Percentiles rank a stretch among this genome's conserved stretches.
Evolutionary conservation across 2,329 filamentous ascomycete species (phyloP).

Genomic region (Alternaria sp.): DNA sequence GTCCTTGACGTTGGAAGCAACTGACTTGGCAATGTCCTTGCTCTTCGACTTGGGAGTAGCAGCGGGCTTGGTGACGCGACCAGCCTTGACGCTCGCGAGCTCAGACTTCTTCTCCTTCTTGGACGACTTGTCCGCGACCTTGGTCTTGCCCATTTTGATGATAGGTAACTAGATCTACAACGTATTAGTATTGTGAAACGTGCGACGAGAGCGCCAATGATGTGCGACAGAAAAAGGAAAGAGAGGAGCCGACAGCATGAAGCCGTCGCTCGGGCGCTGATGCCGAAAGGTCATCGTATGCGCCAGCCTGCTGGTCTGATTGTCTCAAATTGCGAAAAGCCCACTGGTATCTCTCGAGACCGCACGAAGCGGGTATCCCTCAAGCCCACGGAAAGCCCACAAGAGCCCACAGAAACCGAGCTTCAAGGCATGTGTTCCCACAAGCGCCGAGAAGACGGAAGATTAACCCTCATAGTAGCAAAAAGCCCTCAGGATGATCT

Average conservation of each 20-base stretch:
- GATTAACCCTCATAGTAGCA: conserved; percentile 50
- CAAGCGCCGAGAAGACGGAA: conserved; percentile 57
- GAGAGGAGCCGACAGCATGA: conserved; percentile 29
- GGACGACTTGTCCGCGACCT: conserved; percentile 40
- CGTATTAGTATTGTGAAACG: conserved; percentile 38
- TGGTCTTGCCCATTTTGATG: conserved; percentile 48
- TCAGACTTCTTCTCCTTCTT: conserved; percentile 67
- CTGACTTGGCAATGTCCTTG: conserved; percentile 69
- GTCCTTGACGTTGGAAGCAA: conserved; percentile 50
- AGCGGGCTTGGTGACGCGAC: conserved; percentile 70
- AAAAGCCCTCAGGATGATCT: conserved; percentile 49
- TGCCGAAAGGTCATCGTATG: conserved; percentile 21
- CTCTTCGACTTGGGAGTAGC: conserved; percentile 70
- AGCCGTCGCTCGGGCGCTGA: conserved; percentile 34
- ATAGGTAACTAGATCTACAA: conserved; percentile 36
- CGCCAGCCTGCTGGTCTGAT: conserved; percentile 45
- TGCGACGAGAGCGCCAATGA: conserved; percentile 3
- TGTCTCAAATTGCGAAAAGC: conserved; percentile 52
- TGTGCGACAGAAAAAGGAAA: conserved; percentile 14
- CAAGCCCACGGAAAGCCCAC: conserved; percentile 55
- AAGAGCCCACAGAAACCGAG: conserved; percentile 54
- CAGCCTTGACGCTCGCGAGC: conserved; percentile 68
- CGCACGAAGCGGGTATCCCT: conserved; percentile 48
- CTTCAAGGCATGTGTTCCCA: conserved; percentile 61
- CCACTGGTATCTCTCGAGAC: conserved; percentile 52